phyloP scores from a whole-genome alignment of 75 land plant species.

The Ceratopteris richardii region DNA sequence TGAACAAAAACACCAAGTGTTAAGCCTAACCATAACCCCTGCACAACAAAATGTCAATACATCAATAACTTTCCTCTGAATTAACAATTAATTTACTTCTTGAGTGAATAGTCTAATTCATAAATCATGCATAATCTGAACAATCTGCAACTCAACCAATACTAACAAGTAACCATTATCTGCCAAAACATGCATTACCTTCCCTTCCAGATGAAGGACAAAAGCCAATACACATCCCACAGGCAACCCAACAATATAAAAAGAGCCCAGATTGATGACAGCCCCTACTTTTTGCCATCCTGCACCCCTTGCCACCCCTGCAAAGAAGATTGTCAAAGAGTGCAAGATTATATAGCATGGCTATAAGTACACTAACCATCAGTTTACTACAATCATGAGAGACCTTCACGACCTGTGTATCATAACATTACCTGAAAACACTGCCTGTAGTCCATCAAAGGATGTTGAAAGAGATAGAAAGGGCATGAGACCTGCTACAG shows the following conservation, averaged over 20 bases:
- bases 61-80: too few relatives aligned
- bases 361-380: too few relatives aligned
- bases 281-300: constrained; percentile 34
- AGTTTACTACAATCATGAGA: too few relatives aligned
- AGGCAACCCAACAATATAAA: constrained; percentile 32
- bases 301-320: constrained; percentile 37
- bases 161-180: too few relatives aligned
- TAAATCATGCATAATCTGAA: too few relatives aligned
- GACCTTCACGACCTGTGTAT: too few relatives aligned
- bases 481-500: constrained; percentile 59
- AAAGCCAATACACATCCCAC: constrained; percentile 20
- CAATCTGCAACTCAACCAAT: too few relatives aligned
- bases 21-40: constrained; percentile 25
- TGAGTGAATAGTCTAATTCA: too few relatives aligned
- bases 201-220: constrained; percentile 11
- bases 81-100: too few relatives aligned
- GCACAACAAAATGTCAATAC: too few relatives aligned
- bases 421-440: constrained; percentile 47
- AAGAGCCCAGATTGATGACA: constrained; percentile 22
- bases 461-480: constrained; percentile 44
- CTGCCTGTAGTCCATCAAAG: constrained; percentile 73
- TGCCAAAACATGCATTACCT: constrained; percentile 14
- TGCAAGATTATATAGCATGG: too few relatives aligned
- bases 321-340: too few relatives aligned
- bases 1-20: constrained; percentile 12